Base-by-base conservation (phyloP, 768 basidiomycete species). In the Auricularia heimuer region DNA sequence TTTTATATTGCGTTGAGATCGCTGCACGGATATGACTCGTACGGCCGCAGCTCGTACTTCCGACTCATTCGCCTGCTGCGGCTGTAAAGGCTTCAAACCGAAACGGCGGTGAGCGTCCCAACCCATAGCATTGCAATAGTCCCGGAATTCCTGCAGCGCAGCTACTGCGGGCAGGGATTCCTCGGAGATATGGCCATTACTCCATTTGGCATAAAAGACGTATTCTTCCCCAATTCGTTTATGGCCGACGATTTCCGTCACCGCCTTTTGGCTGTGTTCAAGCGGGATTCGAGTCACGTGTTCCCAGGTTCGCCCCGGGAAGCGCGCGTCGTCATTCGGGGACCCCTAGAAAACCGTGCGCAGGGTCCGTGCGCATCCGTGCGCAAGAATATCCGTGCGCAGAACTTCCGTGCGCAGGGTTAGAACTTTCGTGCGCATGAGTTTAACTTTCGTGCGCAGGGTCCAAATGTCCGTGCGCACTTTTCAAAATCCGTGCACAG, bases 301-400 rank as follows among this genome's bases (percentile, higher is more conserved):
- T 51, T 51, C 47, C 47, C 47, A 51, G 47, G 11, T 51, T 0
- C 76, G 71, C 0, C 71, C 71, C 1, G 80, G 79, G 68, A 81
- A 82, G 0, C 73, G 62, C 0, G 63, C 3, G 36, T 74, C 67
- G 63, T 81, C 75, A 65, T 81, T 82, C 0, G 24, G 24, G 24
- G 24, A 29, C 24, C 24, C 24, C 24, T 29, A 29, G 24, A 29
- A 29, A 29, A 29, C 24, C 24, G 24, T 29, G 24, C 24, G 24
- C 24, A 29, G 24, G 24, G 24, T 29, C 24, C 24, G 24, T 29
- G 24, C 24, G 24, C 24, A 29, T 29, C 24, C 24, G 24, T 29
- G 24, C 24, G 24, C 24, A 29, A 29, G 24, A 29, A 29, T 29
- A 29, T 29, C 24, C 24, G 24, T 29, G 24, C 24, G 24, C 24